Percentiles rank a stretch among this genome's conserved stretches.
phyloP scores from a whole-genome alignment of 371 early-diverging fungal genomes.

The Blakeslea trispora region DNA sequence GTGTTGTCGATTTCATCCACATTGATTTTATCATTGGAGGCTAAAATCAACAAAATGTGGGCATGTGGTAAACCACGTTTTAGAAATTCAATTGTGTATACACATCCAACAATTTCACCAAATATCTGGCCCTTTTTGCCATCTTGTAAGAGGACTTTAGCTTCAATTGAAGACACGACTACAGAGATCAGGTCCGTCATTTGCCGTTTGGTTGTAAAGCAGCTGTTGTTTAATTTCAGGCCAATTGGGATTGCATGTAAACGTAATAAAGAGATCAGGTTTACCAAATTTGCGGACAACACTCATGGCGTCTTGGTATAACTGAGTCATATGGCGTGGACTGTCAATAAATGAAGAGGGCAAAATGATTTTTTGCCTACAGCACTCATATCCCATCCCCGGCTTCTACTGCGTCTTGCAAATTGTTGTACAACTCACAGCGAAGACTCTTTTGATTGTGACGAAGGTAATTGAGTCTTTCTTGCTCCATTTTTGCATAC shows the following conservation, averaged over 20 bases:
- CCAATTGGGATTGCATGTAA: conserved; percentile 43
- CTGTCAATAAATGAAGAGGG: conserved; percentile 30
- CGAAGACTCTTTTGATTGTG: background rate
- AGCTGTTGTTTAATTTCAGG: conserved; percentile 28
- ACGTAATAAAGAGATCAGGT: conserved; percentile 41
- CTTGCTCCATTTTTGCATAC: conserved; percentile 6
- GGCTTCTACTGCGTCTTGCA: too few relatives aligned
- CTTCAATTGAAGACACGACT: conserved; percentile 30
- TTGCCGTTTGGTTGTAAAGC: conserved; percentile 7
- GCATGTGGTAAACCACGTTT: conserved; percentile 38
- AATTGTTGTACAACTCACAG: background rate
- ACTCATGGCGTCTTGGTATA: conserved; percentile 33
- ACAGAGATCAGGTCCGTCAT: conserved; percentile 25
- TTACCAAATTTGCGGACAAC: conserved; percentile 30
- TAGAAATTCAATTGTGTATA: conserved; percentile 29
- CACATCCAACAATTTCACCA: conserved; percentile 18
- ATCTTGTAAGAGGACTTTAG: conserved; percentile 23
- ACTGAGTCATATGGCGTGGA: conserved; percentile 25
- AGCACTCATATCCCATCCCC: conserved; percentile 7
- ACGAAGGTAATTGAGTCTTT: background rate
- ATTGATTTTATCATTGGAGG: conserved; percentile 10
- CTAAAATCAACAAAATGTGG: conserved; percentile 35
- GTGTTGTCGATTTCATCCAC: conserved; percentile 25
- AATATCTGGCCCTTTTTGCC: conserved; percentile 20
- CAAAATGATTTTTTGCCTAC: conserved; percentile 19